phyloP scores from a whole-genome alignment of 306 rosid species.

The Gillenia trifoliata region DNA sequence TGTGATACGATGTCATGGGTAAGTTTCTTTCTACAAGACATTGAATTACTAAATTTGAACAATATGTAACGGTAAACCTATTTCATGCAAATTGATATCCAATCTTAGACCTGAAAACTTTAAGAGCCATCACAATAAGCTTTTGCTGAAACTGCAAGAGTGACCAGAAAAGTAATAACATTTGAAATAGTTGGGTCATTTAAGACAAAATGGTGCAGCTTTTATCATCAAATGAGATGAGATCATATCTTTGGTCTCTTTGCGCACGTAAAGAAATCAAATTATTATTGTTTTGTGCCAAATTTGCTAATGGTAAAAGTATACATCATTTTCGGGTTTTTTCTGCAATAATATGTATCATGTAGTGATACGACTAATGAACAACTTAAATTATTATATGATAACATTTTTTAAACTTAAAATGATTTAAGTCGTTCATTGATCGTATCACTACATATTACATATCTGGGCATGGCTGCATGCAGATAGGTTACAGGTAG shows the following conservation, averaged over 20 bases:
- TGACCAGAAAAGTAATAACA: neutral
- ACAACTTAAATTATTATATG: too few species aligned
- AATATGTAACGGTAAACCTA: too few species aligned
- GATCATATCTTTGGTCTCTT: neutral
- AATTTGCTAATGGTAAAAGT: neutral
- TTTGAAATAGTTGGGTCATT: neutral
- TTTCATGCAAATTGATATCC: too few species aligned
- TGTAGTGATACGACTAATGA: too few species aligned
- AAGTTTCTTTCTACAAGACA: neutral
- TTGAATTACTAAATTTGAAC: too few species aligned
- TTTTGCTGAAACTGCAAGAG: neutral
- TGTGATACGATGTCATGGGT: neutral
- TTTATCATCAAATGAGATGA: neutral
- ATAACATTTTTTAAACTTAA: too few species aligned
- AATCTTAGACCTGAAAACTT: too few species aligned
- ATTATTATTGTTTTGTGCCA: neutral
- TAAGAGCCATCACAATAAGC: neutral
- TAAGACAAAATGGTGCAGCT: conserved; percentile 5
- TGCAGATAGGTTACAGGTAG: neutral
- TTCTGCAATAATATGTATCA: too few species aligned
- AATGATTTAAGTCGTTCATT: too few species aligned
- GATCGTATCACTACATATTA: too few species aligned
- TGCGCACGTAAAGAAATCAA: neutral
- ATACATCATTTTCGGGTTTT: neutral
- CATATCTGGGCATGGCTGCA: neutral